Evolutionary conservation across 2,329 filamentous ascomycete species (phyloP).

Genomic region (Pyrenophora teres): DNA sequence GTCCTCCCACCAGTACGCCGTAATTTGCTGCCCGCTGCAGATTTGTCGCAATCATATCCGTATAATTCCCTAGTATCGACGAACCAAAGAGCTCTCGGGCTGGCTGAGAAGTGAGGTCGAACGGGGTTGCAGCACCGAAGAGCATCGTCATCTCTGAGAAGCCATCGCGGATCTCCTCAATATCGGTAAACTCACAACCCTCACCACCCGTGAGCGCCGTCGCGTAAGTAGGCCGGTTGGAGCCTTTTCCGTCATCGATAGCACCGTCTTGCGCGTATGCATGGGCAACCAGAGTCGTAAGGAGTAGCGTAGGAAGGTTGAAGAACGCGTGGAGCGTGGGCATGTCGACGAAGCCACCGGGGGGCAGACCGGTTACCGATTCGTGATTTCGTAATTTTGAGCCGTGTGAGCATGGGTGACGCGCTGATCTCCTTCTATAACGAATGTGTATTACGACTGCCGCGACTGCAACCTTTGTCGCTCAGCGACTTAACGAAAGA

Average conservation of each 20-base stretch:
- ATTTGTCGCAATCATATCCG: constrained; percentile 34
- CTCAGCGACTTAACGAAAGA: neutral
- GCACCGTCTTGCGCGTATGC: constrained; percentile 32
- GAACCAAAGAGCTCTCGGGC: constrained; percentile 38
- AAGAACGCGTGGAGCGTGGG: constrained; percentile 25
- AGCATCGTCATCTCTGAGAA: constrained; percentile 42
- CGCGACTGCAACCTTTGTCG: constrained; percentile 1
- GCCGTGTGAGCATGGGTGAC: constrained; percentile 5
- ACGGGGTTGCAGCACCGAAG: constrained; percentile 32
- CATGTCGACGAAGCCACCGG: constrained; percentile 23
- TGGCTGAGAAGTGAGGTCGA: constrained; percentile 29
- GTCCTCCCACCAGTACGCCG: constrained; percentile 28
- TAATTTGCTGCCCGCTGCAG: constrained; percentile 39
- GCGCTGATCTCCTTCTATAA: constrained; percentile 8
- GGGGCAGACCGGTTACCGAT: constrained; percentile 4
- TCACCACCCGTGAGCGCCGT: constrained; percentile 39
- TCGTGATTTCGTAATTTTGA: neutral
- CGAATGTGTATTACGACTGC: neutral
- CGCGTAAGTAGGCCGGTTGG: constrained; percentile 21
- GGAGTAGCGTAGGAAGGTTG: constrained; percentile 30
- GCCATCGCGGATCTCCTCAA: constrained; percentile 35
- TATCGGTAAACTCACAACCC: constrained; percentile 31
- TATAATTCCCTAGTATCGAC: constrained; percentile 32
- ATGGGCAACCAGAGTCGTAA: constrained; percentile 23
- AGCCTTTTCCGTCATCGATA: constrained; percentile 31